These are phyloP conservation scores for Russula sp. DNA, from an alignment of 768 basidiomycete genomes.

Conservation along the genomic window DNA sequence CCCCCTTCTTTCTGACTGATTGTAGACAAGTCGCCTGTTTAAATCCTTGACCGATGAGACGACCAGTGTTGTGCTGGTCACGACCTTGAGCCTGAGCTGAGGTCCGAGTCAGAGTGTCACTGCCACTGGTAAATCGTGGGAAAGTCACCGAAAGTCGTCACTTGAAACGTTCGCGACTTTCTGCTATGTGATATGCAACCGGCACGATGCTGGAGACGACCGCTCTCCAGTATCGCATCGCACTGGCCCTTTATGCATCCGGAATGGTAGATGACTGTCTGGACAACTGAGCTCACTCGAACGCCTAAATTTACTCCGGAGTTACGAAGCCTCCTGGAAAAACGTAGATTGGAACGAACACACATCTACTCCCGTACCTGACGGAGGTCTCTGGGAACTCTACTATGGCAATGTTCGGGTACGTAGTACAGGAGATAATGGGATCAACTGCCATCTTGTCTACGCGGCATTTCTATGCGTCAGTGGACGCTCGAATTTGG, in stretches of 20 bases:
- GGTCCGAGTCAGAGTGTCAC: no score
- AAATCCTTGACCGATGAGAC: conserved; percentile 15
- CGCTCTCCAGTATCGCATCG: conserved; percentile 19
- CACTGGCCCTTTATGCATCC: conserved; percentile 5
- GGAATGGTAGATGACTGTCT: conserved; percentile 19
- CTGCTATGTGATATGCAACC: no score
- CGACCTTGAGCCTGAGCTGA: no score
- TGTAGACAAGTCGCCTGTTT: conserved; percentile 12
- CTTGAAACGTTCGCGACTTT: no score
- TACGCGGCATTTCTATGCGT: conserved; percentile 18
- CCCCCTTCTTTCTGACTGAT: not conserved
- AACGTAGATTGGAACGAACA: conserved; percentile 12
- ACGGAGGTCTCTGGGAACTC: conserved; percentile 21
- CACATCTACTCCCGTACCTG: not conserved
- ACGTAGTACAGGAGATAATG: not conserved
- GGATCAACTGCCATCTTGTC: conserved; percentile 13
- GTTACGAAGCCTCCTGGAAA: conserved; percentile 16
- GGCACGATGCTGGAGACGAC: no score
- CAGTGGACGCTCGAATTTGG: conserved; percentile 16
- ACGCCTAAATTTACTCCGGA: conserved; percentile 7
- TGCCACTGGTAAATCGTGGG: no score
- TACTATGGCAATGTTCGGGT: conserved; percentile 22
- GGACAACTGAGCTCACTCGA: not conserved
- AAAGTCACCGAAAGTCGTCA: no score
- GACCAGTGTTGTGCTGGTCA: no score